A percentile compares a stretch with the other conserved stretches of the same genome.
Conservation (phyloP, 495 filamentous ascomycete species). For the Penicillium paradoxum region DNA sequence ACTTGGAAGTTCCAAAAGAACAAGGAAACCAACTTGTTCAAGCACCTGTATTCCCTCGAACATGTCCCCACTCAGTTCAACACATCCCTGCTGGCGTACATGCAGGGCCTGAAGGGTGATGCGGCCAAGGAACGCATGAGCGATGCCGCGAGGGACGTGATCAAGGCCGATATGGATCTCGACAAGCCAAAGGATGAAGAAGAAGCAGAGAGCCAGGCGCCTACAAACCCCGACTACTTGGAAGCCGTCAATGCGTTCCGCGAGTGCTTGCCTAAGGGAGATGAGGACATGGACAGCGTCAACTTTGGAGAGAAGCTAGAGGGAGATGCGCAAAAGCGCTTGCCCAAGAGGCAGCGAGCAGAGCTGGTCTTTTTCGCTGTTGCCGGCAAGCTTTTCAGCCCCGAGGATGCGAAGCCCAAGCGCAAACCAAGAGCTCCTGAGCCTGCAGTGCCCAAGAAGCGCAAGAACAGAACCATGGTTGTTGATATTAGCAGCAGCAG, state of each 20-base stretch:
- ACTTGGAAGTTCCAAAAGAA: conserved; percentile 94
- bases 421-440: conserved; percentile 23
- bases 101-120: conserved; percentile 65
- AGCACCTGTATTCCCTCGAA: conserved; percentile 67
- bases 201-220: conserved; percentile 41
- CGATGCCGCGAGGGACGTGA: conserved; percentile 55
- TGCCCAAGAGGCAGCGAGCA: conserved; percentile 42
- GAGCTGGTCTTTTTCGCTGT: conserved; percentile 44
- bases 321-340: conserved; percentile 33
- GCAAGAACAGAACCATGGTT: conserved; percentile 49
- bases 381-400: conserved; percentile 29
- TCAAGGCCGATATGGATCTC: conserved; percentile 38
- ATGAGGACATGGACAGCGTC: conserved; percentile 29
- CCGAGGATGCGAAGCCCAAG: conserved; percentile 27
- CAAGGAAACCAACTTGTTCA: conserved; percentile 74
- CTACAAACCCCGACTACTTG: conserved; percentile 45
- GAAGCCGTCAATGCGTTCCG: conserved; percentile 47
- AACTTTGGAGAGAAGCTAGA: conserved; percentile 34
- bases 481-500: conserved; percentile 47
- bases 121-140: conserved; percentile 54
- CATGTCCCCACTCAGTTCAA: conserved; percentile 62
- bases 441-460: conserved; percentile 49
- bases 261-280: conserved; percentile 22
- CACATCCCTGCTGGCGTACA: conserved; percentile 59
- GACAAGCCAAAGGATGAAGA: conserved; percentile 22